A percentile compares a stretch with the other conserved stretches of the same genome.
phyloP scores from a whole-genome alignment of 1,284 basidiomycete genomes.

The Gymnopus androsaceus region DNA sequence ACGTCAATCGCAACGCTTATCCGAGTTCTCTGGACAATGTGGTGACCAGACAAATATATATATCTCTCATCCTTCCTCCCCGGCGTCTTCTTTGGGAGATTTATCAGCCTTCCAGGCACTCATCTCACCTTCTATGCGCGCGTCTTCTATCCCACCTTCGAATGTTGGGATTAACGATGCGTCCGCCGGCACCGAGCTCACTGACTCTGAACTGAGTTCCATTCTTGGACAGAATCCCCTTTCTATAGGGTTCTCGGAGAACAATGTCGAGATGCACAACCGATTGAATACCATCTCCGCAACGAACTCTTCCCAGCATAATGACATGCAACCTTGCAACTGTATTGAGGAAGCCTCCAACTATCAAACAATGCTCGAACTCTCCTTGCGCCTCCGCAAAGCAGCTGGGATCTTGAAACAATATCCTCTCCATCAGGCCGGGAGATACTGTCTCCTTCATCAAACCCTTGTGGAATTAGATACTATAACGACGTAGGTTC shows the following conservation, averaged over 20 bases:
- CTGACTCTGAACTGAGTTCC: background rate
- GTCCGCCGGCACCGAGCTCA: background rate
- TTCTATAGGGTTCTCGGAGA: background rate
- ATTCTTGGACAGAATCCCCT: background rate
- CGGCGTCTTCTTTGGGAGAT: background rate
- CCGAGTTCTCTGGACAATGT: background rate
- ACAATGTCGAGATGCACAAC: background rate
- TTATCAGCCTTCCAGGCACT: too few species aligned
- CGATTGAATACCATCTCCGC: background rate
- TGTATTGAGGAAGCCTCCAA: slow-evolving; percentile 45
- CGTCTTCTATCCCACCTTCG: slow-evolving; percentile 3
- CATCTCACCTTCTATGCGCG: too few species aligned
- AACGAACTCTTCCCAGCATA: too few species aligned
- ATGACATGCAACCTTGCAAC: slow-evolving; percentile 39
- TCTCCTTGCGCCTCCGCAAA: slow-evolving; percentile 51
- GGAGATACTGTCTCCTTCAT: slow-evolving; percentile 41
- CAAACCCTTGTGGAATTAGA: slow-evolving; percentile 50
- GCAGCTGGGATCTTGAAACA: slow-evolving; percentile 45
- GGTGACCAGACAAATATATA: background rate
- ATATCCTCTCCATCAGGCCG: slow-evolving; percentile 41
- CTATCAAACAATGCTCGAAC: slow-evolving; percentile 48
- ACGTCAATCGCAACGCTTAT: slow-evolving; percentile 64
- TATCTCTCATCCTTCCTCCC: background rate
- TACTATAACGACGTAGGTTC: slow-evolving; percentile 39
- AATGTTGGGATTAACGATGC: slow-evolving; percentile 1